Evolutionary conservation across 1,284 basidiomycete genomes (phyloP), one percentile per base, ranked within the genome.

Genomic region (Stereum hirsutum): DNA sequence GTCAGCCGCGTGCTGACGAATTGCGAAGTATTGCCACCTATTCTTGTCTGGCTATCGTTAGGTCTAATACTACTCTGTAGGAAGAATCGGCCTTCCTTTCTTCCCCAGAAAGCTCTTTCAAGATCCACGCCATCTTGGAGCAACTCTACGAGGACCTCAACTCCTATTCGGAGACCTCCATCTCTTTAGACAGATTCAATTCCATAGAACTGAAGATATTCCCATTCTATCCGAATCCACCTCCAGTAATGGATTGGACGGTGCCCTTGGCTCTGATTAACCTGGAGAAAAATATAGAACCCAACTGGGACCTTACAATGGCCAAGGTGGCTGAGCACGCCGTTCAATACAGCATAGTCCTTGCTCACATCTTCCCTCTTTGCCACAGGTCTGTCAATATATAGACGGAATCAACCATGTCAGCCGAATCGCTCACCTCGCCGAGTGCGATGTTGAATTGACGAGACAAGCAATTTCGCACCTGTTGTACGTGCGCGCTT

Each of bases 111-210:
- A 85, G 81, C 5, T 77, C 82, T 1, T 72, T 75, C 35, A 75
- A 82, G 0, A 78, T 99, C 41, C 79, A 88, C 52, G 80, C 84
- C 5, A 87, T 99, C 44, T 78, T 99, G 25, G 95, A 99, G 62
- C 94, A 98, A 59, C 72, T 99, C 1, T 98, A 93, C 53, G 94
- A 97, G 57, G 96, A 99, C 54, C 66, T 99, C 49, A 98, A 97
- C 64, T 93, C 90, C 4, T 99, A 96, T 64, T 91, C 90, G 0
- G 93, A 96, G 63, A 93, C 93, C 1, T 90, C 88, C 2, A 94
- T 97, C 43, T 72, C 77, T 1, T 81, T 97, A 46, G 89, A 94
- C 59, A 73, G 77, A 42, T 92, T 89, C 69, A 94, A 92, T 58
- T 89, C 88, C 4, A 85, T 96, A 46, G 92, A 96, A 57, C 64